Evolutionary conservation across 1,139 yeast species (phyloP), one percentile per base, ranked within the genome.

Genomic region (Yamadazyma mexicana): DNA sequence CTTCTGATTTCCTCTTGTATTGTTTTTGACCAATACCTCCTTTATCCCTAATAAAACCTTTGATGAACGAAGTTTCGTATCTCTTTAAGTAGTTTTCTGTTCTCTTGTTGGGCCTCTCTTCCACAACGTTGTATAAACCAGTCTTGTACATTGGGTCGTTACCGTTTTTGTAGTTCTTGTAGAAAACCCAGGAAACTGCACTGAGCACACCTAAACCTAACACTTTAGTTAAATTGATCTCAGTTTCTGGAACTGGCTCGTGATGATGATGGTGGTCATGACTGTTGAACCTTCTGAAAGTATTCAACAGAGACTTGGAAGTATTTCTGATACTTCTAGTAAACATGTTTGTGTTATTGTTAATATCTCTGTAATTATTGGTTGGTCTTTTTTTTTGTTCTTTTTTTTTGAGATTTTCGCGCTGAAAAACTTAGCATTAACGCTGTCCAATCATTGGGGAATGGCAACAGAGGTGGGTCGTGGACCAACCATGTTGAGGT

Each of bases 21-120:
- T 67, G 73, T 47, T 59, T 66, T 54, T 65, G 73, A 40, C 75
- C 76, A 52, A 69, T 59, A 36, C 77, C 76, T 36, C 77, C 77
- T 54, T 69, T 71, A 51, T 73, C 77, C 55, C 66, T 67, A 38
- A 68, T 69, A 46, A 61, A 66, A n/a, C 61, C 61, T 54, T 68
- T 69, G 46, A 70, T 59, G 53, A 70, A 69, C 14, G 75, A 69
- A 12, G 64, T 54, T 51, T 70, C 67, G 58, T 69, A 69, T 51
- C 69, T 62, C 45, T 62, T 64, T 39, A 59, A 56, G 54, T 61
- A 66, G 46, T 59, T 63, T 45, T 66, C 72, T 45, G 59, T 64
- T 61, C 77, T 65, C 50, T 61, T 56, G 43, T 58, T 58, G 17
- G 50, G 57, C 45, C 74, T 66, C 25, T 64, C 66, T 31, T 69